Evolutionary conservation across 495 filamentous ascomycete genomes (phyloP).

Genomic region (Penicillium soppii): DNA sequence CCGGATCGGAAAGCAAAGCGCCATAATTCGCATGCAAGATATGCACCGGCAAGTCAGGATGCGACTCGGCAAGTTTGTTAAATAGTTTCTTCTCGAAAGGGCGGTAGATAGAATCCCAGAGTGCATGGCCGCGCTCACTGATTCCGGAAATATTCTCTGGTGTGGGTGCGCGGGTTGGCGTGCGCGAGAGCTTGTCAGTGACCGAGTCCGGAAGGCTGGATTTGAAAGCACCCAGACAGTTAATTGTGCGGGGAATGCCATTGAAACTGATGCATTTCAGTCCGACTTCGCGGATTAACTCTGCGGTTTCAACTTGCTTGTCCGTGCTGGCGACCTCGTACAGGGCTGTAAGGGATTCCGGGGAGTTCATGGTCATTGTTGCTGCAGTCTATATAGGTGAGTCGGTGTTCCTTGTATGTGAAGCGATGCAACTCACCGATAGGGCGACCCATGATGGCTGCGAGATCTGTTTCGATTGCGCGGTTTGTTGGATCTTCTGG

Average conservation of each 20-base stretch:
- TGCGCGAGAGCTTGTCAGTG: constrained; percentile 15
- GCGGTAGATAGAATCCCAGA: constrained; percentile 73
- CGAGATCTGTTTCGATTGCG: constrained; percentile 53
- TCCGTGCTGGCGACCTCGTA: constrained; percentile 50
- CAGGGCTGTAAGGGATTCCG: constrained; percentile 57
- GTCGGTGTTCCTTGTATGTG: not conserved
- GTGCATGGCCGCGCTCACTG: constrained; percentile 51
- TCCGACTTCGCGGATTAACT: constrained; percentile 75
- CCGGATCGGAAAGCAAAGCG: constrained; percentile 64
- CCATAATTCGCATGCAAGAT: constrained; percentile 72
- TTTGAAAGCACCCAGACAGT: constrained; percentile 68
- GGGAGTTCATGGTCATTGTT: constrained; percentile 75
- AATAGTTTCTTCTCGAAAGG: constrained; percentile 70
- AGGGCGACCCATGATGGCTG: constrained; percentile 63
- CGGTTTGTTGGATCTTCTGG: constrained; percentile 55
- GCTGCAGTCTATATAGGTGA: constrained; percentile 54
- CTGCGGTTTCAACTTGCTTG: constrained; percentile 55
- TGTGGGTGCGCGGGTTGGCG: constrained; percentile 18
- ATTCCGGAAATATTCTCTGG: constrained; percentile 50
- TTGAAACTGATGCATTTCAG: constrained; percentile 85
- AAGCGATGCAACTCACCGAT: constrained; percentile 43
- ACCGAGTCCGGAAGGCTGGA: constrained; percentile 45
- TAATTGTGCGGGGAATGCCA: constrained; percentile 79
- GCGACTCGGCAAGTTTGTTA: constrained; percentile 61
- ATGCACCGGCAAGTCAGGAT: constrained; percentile 76